Base-by-base conservation (phyloP, 495 filamentous ascomycete species). In the Saxophila tyrrhenica region DNA sequence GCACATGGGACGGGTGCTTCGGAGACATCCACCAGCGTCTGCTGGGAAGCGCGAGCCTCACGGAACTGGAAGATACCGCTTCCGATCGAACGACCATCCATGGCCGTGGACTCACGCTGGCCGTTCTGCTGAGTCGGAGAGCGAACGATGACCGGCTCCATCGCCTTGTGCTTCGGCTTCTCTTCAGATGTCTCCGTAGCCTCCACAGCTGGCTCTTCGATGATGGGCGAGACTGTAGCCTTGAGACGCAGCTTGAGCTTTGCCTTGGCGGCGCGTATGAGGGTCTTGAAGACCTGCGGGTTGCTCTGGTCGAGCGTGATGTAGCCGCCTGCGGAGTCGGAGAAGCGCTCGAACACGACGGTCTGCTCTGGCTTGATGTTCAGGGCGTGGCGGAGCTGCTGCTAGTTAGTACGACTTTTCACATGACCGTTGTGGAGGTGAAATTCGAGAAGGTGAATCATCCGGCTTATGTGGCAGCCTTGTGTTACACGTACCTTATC, bases 241-340 rank as follows among this genome's bases (percentile, higher is more conserved):
- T 82, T 84, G 48, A 99, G 80, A 64, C 90, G 87, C 56, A 99
- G 82, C 83, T 96, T 99, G 52, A 89, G 81, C 78, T 99, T 99
- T 17, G 92, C 92, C 72, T 96, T 99, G 56, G 94, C 92, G 64
- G 92, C 92, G 59, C 92, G 86, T 67, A 89, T 89, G 39, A 99
- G 82, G 69, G 95, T 90, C 73, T 96, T 99, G 79, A 95, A 97
- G 51, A 95, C 86, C 22, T 84, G 75, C 1, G 75, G 68, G 60
- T 96, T 94, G 64, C 74, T 72, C 47, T 78, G 74, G 69, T 97
- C 86, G 41, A 99, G 81, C 9, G 74, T 74, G 57, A 96, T 75
- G 69, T 84, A 96, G 59, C 81, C 75, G 24, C 75, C 81, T 56
- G 89, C 88, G 64, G 89, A 95, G 67, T 99, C 92, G 52, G 94